phyloP scores from a whole-genome alignment of 441 rosid genomes.

The Erodium chrysanthum region DNA sequence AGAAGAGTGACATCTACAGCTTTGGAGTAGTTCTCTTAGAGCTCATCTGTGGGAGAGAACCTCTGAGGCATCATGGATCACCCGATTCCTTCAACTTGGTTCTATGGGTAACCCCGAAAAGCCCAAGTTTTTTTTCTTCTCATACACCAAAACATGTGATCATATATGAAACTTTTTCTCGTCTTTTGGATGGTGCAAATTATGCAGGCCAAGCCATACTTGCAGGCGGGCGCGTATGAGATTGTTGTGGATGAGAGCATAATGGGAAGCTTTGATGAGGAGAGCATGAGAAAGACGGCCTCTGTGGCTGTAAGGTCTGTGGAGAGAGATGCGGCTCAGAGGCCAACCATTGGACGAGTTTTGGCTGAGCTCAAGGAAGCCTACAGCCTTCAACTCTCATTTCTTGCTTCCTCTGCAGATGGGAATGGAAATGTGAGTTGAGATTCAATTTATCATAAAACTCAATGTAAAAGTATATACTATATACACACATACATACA shows the following conservation, averaged over 20 bases:
- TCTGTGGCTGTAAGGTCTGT: conserved; percentile 51
- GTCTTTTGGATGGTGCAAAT: neutral
- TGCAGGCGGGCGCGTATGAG: conserved; percentile 83
- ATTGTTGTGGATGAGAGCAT: conserved; percentile 56
- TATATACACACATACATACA: neutral
- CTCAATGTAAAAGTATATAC: neutral
- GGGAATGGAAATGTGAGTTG: conserved; percentile 35
- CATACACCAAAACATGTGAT: neutral
- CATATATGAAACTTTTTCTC: neutral
- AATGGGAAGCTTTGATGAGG: conserved; percentile 51
- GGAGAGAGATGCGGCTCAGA: conserved; percentile 67
- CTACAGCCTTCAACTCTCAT: conserved; percentile 60
- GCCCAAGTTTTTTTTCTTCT: neutral
- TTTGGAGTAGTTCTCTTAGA: conserved; percentile 88
- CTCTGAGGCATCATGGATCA: conserved; percentile 59
- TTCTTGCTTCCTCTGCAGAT: conserved; percentile 29
- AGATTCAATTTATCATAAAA: neutral
- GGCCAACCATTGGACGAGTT: conserved; percentile 57
- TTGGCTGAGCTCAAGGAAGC: conserved; percentile 70
- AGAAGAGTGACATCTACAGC: conserved; percentile 88
- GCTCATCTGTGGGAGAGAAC: conserved; percentile 89
- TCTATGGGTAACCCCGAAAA: conserved; percentile 47
- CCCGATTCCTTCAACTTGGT: conserved; percentile 94
- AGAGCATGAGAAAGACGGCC: conserved; percentile 67
- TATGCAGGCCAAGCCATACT: conserved; percentile 85